Conservation (phyloP, 2,329 filamentous ascomycete species). For the Aspergillus pseudotamarii region DNA sequence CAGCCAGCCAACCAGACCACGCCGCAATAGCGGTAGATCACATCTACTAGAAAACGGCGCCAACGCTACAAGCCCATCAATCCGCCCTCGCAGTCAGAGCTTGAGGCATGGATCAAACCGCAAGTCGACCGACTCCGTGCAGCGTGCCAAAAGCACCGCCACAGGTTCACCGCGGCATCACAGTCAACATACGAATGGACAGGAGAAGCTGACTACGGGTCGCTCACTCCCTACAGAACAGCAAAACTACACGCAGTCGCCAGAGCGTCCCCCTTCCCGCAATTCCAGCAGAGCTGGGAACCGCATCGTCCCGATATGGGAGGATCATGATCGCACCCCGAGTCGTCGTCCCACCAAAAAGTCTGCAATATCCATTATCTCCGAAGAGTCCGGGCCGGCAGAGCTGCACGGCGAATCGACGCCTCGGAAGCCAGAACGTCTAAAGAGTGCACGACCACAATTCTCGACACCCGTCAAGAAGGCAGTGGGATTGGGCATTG, state of each 20-base stretch:
- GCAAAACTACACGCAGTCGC: neutral
- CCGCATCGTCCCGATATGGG: constrained; percentile 42
- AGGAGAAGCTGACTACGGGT: neutral
- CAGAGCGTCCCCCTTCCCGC: constrained; percentile 11
- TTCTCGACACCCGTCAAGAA: constrained; percentile 33
- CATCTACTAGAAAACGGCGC: constrained; percentile 20
- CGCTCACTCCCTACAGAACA: neutral
- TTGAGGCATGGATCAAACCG: constrained; percentile 25
- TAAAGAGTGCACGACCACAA: constrained; percentile 17
- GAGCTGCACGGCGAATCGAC: constrained; percentile 17
- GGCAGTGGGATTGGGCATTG: constrained; percentile 32
- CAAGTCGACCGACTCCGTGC: constrained; percentile 32
- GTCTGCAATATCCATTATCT: constrained; percentile 19
- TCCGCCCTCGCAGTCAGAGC: constrained; percentile 12
- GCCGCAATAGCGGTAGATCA: constrained; percentile 25
- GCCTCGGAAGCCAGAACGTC: neutral
- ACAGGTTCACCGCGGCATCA: constrained; percentile 14
- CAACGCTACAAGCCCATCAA: constrained; percentile 10
- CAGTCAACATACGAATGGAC: constrained; percentile 13
- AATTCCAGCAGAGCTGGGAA: constrained; percentile 16
- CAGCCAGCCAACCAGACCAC: constrained; percentile 28
- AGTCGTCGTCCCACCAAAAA: constrained; percentile 16
- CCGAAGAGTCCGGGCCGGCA: constrained; percentile 13
- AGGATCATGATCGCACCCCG: constrained; percentile 41
- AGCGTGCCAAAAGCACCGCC: constrained; percentile 28